A percentile compares a stretch with the other conserved stretches of the same genome.
Conservation (phyloP, 2,329 filamentous ascomycete genomes). For the Thielaviopsis populi region DNA sequence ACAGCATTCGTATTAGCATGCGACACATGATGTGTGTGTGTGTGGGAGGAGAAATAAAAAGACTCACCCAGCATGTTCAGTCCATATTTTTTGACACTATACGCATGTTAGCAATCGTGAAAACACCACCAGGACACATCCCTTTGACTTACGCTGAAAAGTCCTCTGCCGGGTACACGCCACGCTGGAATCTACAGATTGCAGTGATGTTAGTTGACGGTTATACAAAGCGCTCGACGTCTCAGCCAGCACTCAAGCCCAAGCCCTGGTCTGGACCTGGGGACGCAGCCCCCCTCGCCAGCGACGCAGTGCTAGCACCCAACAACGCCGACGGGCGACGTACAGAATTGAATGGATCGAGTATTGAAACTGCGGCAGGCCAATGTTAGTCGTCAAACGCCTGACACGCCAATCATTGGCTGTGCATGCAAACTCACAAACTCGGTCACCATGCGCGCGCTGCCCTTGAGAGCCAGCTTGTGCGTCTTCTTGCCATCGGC, state of each 20-base stretch:
- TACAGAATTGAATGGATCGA: conserved; percentile 95
- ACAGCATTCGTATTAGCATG: conserved; percentile 13
- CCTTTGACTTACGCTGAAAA: conserved; percentile 62
- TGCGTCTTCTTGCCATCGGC: conserved; percentile 78
- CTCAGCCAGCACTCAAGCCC: neutral
- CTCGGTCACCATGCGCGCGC: conserved; percentile 77
- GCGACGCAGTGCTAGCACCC: neutral
- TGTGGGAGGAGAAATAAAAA: too few relatives aligned
- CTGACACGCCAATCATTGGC: neutral
- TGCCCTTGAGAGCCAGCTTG: conserved; percentile 80
- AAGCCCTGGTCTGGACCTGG: too few relatives aligned
- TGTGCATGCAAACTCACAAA: conserved; percentile 61
- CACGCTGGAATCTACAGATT: conserved; percentile 58
- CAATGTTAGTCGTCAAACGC: neutral
- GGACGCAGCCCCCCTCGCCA: conserved; percentile 5
- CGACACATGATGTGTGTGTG: neutral
- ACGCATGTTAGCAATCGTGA: neutral
- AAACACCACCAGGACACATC: neutral
- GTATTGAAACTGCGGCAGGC: conserved; percentile 67
- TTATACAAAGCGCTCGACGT: neutral
- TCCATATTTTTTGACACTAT: conserved; percentile 88
- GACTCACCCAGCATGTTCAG: conserved; percentile 76
- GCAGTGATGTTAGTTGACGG: neutral
- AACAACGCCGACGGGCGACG: conserved; percentile 21
- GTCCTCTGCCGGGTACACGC: conserved; percentile 83